Conservation (phyloP, 805 yeast species). For the Cyberlindnera samutprakarnensis region DNA sequence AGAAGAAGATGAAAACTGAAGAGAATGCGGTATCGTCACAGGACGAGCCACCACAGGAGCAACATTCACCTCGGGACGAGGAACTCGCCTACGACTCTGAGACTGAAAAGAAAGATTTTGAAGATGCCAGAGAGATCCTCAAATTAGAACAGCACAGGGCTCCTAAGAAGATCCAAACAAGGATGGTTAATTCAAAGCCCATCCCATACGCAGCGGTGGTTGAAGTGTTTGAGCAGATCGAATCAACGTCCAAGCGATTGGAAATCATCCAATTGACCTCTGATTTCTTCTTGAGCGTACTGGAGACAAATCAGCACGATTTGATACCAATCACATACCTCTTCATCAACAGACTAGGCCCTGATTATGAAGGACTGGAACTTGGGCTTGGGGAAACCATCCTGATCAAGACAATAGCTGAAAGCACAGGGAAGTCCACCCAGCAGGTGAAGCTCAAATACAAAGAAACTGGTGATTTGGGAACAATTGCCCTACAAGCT, state of each 20-base stretch:
- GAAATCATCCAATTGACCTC: conserved; percentile 74
- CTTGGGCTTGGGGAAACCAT: conserved; percentile 90
- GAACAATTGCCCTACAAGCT: conserved; percentile 78
- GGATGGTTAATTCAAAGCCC: conserved; percentile 8
- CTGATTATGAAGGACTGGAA: conserved; percentile 93
- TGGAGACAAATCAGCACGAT: conserved; percentile 44
- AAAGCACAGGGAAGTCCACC: conserved; percentile 77
- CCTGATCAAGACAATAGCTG: conserved; percentile 80
- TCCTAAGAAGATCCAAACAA: conserved; percentile 3
- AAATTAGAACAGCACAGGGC: conserved; percentile 6
- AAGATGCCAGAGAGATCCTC: conserved; percentile 18
- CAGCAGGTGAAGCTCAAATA: conserved; percentile 68
- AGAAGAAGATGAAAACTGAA: conserved; percentile 6
- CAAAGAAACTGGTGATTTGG: conserved; percentile 81
- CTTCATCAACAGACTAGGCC: conserved; percentile 84
- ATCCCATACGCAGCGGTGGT: conserved; percentile 36
- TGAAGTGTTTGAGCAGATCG: conserved; percentile 69
- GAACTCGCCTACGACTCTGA: conserved; percentile 19
- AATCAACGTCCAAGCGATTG: conserved; percentile 72
- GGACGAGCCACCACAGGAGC: conserved; percentile 1
- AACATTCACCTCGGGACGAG: conserved; percentile 1
- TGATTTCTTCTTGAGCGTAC: conserved; percentile 58
- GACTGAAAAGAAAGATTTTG: conserved; percentile 16
- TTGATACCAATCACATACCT: conserved; percentile 72
- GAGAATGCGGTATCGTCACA: conserved; percentile 1